A percentile compares a stretch with the other conserved stretches of the same genome.
These are phyloP conservation scores for Fonsecaea erecta DNA, from an alignment of 2,329 filamentous ascomycete genomes.

Conservation along the genomic window DNA sequence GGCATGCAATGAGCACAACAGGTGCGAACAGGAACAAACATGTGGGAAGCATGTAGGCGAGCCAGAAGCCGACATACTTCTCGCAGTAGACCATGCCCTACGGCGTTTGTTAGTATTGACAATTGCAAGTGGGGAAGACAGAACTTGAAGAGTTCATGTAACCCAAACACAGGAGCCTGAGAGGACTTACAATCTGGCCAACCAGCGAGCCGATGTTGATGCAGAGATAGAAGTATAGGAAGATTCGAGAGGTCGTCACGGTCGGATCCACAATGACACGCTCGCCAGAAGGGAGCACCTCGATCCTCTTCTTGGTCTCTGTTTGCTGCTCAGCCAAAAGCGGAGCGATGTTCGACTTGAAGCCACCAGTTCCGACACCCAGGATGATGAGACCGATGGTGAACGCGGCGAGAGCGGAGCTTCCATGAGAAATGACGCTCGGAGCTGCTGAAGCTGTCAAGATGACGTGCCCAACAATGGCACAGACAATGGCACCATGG, in stretches of 20 bases:
- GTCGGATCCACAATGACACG: conserved; percentile 73
- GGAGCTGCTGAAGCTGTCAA: conserved; percentile 70
- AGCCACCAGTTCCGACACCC: conserved; percentile 76
- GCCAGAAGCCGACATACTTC: conserved; percentile 77
- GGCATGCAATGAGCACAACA: conserved; percentile 62
- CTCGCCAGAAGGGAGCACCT: conserved; percentile 62
- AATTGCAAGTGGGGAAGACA: background rate
- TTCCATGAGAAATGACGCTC: conserved; percentile 61
- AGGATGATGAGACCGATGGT: conserved; percentile 68
- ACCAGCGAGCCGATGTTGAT: conserved; percentile 70
- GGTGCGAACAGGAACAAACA: conserved; percentile 67
- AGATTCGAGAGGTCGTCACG: conserved; percentile 70
- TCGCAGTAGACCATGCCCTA: conserved; percentile 64
- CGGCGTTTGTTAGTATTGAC: background rate
- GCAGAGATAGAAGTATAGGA: conserved; percentile 72
- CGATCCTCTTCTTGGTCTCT: conserved; percentile 62
- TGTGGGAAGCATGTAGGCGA: conserved; percentile 71
- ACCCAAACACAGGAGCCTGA: no score
- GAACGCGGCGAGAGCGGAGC: conserved; percentile 67
- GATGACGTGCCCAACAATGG: conserved; percentile 69
- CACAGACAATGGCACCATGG: conserved; percentile 66
- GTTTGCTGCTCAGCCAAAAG: conserved; percentile 73
- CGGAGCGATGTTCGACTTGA: conserved; percentile 79
- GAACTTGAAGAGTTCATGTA: background rate
- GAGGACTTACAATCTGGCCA: conserved; percentile 60